phyloP scores from a whole-genome alignment of 1,284 basidiomycete genomes.

The Ganoderma sinense region DNA sequence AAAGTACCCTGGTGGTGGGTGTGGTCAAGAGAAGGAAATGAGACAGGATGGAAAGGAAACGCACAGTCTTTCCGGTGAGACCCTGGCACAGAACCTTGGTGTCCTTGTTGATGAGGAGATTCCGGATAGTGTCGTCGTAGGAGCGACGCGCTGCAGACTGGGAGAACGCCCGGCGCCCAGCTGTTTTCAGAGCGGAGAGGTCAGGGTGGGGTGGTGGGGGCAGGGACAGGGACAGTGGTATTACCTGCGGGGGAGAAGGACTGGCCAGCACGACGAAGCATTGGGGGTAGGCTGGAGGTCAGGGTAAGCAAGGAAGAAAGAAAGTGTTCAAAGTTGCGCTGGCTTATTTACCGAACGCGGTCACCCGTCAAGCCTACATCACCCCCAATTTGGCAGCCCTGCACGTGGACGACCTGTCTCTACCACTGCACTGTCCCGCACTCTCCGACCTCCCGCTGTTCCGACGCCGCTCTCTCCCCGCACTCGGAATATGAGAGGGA shows the following conservation, averaged over 20 bases:
- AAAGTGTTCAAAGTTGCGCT: conserved; percentile 27
- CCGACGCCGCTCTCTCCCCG: not conserved
- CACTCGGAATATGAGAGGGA: conserved; percentile 1
- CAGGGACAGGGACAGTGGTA: conserved; percentile 27
- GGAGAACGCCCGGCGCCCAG: conserved; percentile 81
- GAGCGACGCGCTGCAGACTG: conserved; percentile 73
- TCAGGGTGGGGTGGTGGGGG: conserved; percentile 18
- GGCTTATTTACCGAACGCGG: conserved; percentile 22
- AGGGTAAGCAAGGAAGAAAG: conserved; percentile 8
- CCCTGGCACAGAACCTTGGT: conserved; percentile 95
- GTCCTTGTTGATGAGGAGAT: conserved; percentile 94
- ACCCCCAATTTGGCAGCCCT: conserved; percentile 22
- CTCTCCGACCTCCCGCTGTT: not conserved
- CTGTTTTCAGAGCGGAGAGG: conserved; percentile 41
- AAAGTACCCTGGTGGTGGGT: conserved; percentile 85
- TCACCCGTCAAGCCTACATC: conserved; percentile 23
- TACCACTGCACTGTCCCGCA: conserved; percentile 7
- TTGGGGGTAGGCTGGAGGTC: conserved; percentile 34
- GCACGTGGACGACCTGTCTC: conserved; percentile 22
- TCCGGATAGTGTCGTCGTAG: conserved; percentile 92
- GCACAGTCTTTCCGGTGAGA: conserved; percentile 96
- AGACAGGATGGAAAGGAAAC: conserved; percentile 33
- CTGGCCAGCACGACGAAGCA: conserved; percentile 69
- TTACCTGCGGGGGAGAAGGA: conserved; percentile 61
- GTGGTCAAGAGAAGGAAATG: conserved; percentile 6